phyloP scores from a whole-genome alignment of 352 stramenopile genomes.

The Phytophthora nicotianae region DNA sequence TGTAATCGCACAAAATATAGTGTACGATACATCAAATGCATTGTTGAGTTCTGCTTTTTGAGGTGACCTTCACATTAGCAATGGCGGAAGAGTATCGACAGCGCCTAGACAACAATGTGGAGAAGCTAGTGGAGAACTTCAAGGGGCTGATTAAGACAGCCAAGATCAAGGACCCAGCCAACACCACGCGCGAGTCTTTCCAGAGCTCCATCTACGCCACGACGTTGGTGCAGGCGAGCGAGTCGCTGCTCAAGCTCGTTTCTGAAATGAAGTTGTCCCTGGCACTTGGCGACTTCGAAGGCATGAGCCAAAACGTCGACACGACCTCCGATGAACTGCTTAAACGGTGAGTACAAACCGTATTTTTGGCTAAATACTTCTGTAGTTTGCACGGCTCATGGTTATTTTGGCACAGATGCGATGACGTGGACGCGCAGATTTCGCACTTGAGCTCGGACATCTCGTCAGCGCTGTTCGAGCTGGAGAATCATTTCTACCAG shows the following conservation, averaged over 20 bases:
- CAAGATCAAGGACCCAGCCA: conserved; percentile 83
- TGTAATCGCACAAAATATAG: background rate
- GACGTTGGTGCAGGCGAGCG: conserved; percentile 78
- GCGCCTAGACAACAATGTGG: conserved; percentile 87
- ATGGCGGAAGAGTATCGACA: conserved; percentile 89
- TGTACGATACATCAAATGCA: background rate
- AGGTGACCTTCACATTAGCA: conserved; percentile 3
- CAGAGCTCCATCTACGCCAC: conserved; percentile 87
- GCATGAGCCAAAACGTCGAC: conserved; percentile 88
- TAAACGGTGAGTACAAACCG: conserved; percentile 39
- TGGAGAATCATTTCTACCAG: conserved; percentile 87
- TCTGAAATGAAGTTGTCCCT: conserved; percentile 85
- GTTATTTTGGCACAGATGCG: conserved; percentile 42
- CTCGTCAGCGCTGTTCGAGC: conserved; percentile 78
- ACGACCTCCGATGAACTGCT: conserved; percentile 68
- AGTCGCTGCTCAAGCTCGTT: conserved; percentile 81
- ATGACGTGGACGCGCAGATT: conserved; percentile 83
- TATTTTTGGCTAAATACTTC: too few relatives aligned
- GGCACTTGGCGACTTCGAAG: conserved; percentile 81
- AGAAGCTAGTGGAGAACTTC: conserved; percentile 90
- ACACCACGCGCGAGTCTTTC: conserved; percentile 80
- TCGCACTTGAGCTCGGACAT: conserved; percentile 81
- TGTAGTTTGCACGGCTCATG: background rate
- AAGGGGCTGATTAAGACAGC: conserved; percentile 82
- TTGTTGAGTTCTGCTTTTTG: background rate